Conservation (phyloP, 2,329 filamentous ascomycete species). For the Fusarium proliferatum region DNA sequence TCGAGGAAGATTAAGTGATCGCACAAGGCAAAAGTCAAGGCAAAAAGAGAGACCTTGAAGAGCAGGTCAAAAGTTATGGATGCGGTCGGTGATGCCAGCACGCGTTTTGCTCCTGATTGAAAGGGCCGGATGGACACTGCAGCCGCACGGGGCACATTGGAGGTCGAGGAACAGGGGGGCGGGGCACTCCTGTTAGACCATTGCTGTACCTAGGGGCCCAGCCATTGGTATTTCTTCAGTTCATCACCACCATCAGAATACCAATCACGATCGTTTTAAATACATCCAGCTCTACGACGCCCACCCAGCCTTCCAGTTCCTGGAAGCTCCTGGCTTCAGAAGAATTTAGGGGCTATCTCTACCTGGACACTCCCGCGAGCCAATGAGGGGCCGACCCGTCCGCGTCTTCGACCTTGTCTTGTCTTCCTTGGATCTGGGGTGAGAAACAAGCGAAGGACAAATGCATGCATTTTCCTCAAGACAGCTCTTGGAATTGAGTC, state of each 20-base stretch:
- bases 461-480: conserved; percentile 18
- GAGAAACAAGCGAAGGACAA: conserved; percentile 36
- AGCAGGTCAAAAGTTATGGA: conserved; percentile 38
- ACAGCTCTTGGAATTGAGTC: conserved; percentile 22
- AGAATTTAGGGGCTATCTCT: conserved; percentile 44
- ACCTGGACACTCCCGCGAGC: conserved; percentile 32
- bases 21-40: conserved; percentile 40
- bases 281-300: conserved; percentile 32
- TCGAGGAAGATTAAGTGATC: conserved; percentile 35
- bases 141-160: conserved; percentile 43
- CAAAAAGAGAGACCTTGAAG: conserved; percentile 37
- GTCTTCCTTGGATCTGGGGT: conserved; percentile 32
- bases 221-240: conserved; percentile 8
- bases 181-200: conserved; percentile 35
- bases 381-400: conserved; percentile 47
- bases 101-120: conserved; percentile 49
- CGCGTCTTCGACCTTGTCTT: conserved; percentile 37
- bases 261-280: neutral
- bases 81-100: conserved; percentile 49
- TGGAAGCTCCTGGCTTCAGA: conserved; percentile 37
- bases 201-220: conserved; percentile 26
- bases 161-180: conserved; percentile 39
- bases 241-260: neutral
- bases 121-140: conserved; percentile 42
- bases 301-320: conserved; percentile 38